These are phyloP conservation scores for Ascodesmis nigricans DNA, from an alignment of 495 filamentous ascomycete genomes.

Conservation along the genomic window DNA sequence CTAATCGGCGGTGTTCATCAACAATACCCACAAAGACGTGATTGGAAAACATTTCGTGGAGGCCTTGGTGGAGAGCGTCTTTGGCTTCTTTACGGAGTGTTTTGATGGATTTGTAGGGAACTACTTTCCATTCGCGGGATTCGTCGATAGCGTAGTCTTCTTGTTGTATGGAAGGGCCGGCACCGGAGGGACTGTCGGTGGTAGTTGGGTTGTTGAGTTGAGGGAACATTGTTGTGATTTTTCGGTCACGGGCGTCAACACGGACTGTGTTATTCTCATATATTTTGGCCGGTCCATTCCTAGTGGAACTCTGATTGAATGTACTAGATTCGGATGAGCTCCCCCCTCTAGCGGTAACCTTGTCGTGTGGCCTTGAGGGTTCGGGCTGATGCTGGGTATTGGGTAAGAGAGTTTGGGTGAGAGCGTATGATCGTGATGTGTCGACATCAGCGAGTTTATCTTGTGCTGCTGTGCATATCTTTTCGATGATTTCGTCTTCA, in stretches of 20 bases:
- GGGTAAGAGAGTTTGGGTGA: constrained; percentile 77
- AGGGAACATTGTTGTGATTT: constrained; percentile 95
- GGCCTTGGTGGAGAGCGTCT: constrained; percentile 63
- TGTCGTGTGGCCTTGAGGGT: not conserved
- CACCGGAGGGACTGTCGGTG: constrained; percentile 46
- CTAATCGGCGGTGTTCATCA: constrained; percentile 66
- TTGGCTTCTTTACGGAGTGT: constrained; percentile 61
- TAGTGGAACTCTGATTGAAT: not conserved
- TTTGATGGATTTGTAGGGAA: constrained; percentile 45
- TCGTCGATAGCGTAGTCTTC: constrained; percentile 14
- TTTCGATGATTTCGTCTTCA: constrained; percentile 88
- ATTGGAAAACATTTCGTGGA: constrained; percentile 71
- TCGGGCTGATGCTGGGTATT: constrained; percentile 28
- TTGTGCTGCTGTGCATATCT: constrained; percentile 61
- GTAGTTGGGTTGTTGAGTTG: constrained; percentile 47
- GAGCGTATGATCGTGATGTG: constrained; percentile 67
- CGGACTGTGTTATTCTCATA: constrained; percentile 81
- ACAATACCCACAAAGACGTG: constrained; percentile 91
- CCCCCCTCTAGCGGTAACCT: not conserved
- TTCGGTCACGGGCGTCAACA: constrained; percentile 72
- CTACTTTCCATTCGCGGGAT: constrained; percentile 21
- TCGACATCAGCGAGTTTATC: constrained; percentile 69
- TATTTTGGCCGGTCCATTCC: constrained; percentile 25
- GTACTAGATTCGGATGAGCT: constrained; percentile 12
- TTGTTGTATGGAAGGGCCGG: constrained; percentile 27